Conservation (phyloP, 2,329 filamentous ascomycete genomes). For the Laburnicola sp. region DNA sequence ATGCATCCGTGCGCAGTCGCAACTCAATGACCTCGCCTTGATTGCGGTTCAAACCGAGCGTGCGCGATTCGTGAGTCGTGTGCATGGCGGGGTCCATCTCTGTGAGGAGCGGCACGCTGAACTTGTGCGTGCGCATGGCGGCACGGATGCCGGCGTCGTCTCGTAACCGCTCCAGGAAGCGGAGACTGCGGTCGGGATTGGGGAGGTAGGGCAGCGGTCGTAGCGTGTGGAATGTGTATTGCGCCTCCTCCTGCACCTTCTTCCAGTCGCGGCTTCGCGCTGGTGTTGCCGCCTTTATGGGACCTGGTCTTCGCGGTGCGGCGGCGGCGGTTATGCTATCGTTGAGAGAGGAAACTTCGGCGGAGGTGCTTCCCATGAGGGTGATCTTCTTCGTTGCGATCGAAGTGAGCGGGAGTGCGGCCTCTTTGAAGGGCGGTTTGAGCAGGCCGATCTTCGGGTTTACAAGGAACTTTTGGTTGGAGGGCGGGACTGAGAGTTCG, state of each 20-base stretch:
- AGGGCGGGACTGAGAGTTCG: conserved; percentile 60
- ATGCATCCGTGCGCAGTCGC: conserved; percentile 85
- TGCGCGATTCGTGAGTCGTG: conserved; percentile 79
- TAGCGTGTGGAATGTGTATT: conserved; percentile 81
- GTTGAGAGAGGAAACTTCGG: conserved; percentile 61
- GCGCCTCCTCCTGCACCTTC: conserved; percentile 59
- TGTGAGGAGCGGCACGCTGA: conserved; percentile 81
- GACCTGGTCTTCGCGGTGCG: conserved; percentile 45
- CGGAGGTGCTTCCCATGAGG: conserved; percentile 65
- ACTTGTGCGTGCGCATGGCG: conserved; percentile 81
- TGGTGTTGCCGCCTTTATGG: conserved; percentile 47
- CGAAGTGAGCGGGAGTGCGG: conserved; percentile 53
- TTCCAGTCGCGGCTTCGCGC: conserved; percentile 51
- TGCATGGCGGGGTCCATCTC: conserved; percentile 92
- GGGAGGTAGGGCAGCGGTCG: conserved; percentile 77
- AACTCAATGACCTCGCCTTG: conserved; percentile 88
- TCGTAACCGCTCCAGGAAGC: conserved; percentile 74
- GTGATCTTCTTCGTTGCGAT: conserved; percentile 63
- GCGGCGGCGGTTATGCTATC: conserved; percentile 44
- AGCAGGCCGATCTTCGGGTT: conserved; percentile 67
- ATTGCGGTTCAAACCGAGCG: conserved; percentile 85
- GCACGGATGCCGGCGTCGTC: conserved; percentile 83
- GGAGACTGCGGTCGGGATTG: conserved; percentile 68
- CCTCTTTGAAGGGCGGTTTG: conserved; percentile 65
- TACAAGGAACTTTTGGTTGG: conserved; percentile 70